A percentile compares a stretch with the other conserved stretches of the same genome.
These are phyloP conservation scores for Phytophthora pinifolia DNA, from an alignment of 352 stramenopile genomes.

Conservation along the genomic window DNA sequence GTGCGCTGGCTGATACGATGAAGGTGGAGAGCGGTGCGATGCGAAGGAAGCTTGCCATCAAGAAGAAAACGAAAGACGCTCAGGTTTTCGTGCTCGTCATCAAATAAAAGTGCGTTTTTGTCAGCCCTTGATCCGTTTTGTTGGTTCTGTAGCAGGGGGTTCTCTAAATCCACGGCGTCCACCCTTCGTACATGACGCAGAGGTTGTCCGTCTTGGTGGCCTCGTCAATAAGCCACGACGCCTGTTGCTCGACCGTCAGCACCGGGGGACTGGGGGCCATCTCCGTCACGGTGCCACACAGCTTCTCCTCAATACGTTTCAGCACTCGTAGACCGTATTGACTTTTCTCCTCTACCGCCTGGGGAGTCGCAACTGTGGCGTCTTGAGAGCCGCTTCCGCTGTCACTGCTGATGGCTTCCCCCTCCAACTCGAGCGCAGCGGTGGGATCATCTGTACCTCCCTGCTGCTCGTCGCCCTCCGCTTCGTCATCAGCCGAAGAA, in stretches of 20 bases:
- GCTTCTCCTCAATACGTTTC: conserved; percentile 73
- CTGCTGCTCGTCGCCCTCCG: conserved; percentile 15
- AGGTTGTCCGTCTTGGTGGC: conserved; percentile 83
- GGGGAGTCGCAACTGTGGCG: not conserved
- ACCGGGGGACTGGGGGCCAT: conserved; percentile 23
- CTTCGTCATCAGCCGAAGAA: conserved; percentile 13
- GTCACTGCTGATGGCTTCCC: conserved; percentile 18
- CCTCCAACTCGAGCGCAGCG: conserved; percentile 5
- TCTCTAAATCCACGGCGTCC: conserved; percentile 89
- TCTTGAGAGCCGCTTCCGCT: conserved; percentile 12
- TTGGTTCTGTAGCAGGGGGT: no score
- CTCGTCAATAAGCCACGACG: conserved; percentile 78
- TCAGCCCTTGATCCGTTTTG: no score
- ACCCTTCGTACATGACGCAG: conserved; percentile 89
- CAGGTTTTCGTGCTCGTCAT: conserved; percentile 24
- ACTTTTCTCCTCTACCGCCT: conserved; percentile 36
- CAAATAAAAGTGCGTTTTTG: conserved; percentile 34
- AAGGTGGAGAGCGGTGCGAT: conserved; percentile 16
- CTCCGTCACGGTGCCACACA: conserved; percentile 54
- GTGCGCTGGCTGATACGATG: conserved; percentile 9
- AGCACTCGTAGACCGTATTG: conserved; percentile 68
- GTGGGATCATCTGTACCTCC: conserved; percentile 9
- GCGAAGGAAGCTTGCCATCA: conserved; percentile 26
- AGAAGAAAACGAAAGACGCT: conserved; percentile 14
- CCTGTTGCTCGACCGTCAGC: conserved; percentile 72